A percentile compares a stretch with the other conserved stretches of the same genome.
These are phyloP conservation scores for Diaporthe sp. DNA, from an alignment of 2,329 filamentous ascomycete species.

Conservation along the genomic window DNA sequence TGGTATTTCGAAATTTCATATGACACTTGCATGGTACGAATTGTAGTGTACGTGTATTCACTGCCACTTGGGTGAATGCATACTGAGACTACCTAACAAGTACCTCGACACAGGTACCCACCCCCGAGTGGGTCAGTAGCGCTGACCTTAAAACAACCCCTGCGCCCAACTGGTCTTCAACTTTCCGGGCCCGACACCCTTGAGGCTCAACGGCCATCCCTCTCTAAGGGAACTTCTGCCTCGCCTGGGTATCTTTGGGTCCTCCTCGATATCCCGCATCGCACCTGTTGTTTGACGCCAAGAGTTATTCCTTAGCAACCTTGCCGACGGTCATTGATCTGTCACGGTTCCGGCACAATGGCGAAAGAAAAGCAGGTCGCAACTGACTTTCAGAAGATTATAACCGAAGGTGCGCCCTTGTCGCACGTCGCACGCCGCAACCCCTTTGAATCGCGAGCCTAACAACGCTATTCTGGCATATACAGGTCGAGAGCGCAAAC, in stretches of 20 bases:
- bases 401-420: conserved; percentile 61
- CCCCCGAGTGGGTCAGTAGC: conserved; percentile 4
- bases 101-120: not conserved
- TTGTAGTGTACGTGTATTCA: not conserved
- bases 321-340: not conserved
- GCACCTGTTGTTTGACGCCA: not conserved
- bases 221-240: conserved; percentile 12
- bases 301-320: not conserved
- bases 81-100: not conserved
- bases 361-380: conserved; percentile 53
- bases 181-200: conserved; percentile 2
- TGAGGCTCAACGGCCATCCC: conserved; percentile 22
- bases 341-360: conserved; percentile 41
- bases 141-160: conserved; percentile 34
- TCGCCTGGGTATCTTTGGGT: conserved; percentile 1
- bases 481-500: conserved; percentile 76
- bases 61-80: not conserved
- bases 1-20: not conserved
- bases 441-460: conserved; percentile 33
- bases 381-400: conserved; percentile 68
- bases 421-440: conserved; percentile 5
- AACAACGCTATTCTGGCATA: not conserved
- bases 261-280: conserved; percentile 2
- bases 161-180: conserved; percentile 23
- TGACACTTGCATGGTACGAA: not conserved